Conservation (phyloP, 2,329 filamentous ascomycete species). For the Stagonosporopsis rhizophila region DNA sequence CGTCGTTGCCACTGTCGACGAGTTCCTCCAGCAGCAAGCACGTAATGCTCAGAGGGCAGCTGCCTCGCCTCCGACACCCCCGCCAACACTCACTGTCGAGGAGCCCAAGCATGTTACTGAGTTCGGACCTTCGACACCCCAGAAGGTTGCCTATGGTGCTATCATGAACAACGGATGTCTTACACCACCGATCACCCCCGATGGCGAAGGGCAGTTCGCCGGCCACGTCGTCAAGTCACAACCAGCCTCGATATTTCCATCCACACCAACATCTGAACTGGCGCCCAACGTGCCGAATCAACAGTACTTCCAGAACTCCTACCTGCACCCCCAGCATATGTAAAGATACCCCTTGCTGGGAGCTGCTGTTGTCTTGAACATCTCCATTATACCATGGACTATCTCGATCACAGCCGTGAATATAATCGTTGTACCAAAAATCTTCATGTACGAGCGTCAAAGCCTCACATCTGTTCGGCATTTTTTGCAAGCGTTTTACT, state of each 20-base stretch:
- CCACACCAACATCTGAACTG: slow-evolving; percentile 48
- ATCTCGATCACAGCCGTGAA: slow-evolving; percentile 19
- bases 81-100: slow-evolving; percentile 60
- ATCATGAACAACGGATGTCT: slow-evolving; percentile 76
- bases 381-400: slow-evolving; percentile 25
- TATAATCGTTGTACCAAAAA: slow-evolving; percentile 48
- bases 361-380: slow-evolving; percentile 24
- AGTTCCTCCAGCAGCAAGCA: slow-evolving; percentile 68
- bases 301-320: slow-evolving; percentile 47
- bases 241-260: slow-evolving; percentile 40
- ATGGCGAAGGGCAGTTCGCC: slow-evolving; percentile 55
- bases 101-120: slow-evolving; percentile 55
- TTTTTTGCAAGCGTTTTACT: slow-evolving; percentile 50
- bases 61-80: slow-evolving; percentile 63
- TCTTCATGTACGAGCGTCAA: slow-evolving; percentile 49
- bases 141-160: slow-evolving; percentile 72
- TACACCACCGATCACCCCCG: slow-evolving; percentile 85
- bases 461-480: slow-evolving; percentile 48
- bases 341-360: slow-evolving; percentile 29
- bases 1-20: slow-evolving; percentile 69
- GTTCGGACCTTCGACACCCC: slow-evolving; percentile 76
- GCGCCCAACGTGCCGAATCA: slow-evolving; percentile 40
- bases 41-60: slow-evolving; percentile 56
- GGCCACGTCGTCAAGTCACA: slow-evolving; percentile 42
- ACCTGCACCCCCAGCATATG: slow-evolving; percentile 47